phyloP scores from a whole-genome alignment of 78 protist species.

The Acrasis kona region DNA sequence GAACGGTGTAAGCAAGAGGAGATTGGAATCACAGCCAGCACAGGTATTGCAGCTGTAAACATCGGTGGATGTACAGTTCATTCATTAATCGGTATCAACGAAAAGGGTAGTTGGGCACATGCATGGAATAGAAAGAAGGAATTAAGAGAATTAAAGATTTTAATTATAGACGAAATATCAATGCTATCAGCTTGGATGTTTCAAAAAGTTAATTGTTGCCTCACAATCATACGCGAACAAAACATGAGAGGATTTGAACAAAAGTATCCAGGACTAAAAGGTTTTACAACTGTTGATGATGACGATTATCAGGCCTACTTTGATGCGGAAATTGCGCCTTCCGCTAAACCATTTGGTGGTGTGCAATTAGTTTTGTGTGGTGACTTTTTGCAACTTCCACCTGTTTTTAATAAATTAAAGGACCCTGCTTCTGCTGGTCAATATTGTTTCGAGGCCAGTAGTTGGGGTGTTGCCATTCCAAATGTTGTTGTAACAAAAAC shows the following conservation, averaged over 20 bases:
- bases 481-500: neutral
- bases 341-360: constrained; percentile 84
- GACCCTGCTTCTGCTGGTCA: neutral
- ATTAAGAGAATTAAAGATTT: constrained; percentile 1
- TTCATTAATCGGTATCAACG: constrained; percentile 28
- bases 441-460: neutral
- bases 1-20: neutral
- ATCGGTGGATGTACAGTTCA: constrained; percentile 78
- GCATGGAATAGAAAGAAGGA: constrained; percentile 27
- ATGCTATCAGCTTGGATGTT: constrained; percentile 51
- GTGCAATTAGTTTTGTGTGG: constrained; percentile 60
- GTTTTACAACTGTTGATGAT: neutral
- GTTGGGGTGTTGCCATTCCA: neutral
- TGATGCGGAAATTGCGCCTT: no score
- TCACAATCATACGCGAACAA: constrained; percentile 11
- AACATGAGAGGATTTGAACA: no score
- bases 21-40: constrained; percentile 48
- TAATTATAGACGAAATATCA: constrained; percentile 80
- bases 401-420: constrained; percentile 22
- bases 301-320: neutral
- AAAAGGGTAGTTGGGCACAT: neutral
- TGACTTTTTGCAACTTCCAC: constrained; percentile 76
- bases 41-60: constrained; percentile 71
- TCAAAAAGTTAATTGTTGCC: constrained; percentile 53
- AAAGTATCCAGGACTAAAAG: no score